Evolutionary conservation across 345 rosid species (phyloP).

Genomic region (Carallia pectinifolia): DNA sequence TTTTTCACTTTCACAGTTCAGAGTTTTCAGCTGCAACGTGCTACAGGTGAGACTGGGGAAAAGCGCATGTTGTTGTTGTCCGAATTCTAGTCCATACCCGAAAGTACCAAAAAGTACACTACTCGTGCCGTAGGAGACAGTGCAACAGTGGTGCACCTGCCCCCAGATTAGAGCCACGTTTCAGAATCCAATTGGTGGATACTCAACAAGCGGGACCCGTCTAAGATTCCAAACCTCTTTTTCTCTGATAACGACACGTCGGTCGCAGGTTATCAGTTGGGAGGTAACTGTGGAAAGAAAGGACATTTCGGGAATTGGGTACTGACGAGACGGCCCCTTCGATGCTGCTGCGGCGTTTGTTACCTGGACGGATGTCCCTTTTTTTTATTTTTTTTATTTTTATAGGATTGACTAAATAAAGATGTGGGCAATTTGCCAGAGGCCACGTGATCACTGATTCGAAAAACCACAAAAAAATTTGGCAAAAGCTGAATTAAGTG

Average conservation of each 20-base stretch:
- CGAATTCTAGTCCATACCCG: neutral
- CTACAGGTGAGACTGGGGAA: neutral
- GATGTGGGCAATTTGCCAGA: no score
- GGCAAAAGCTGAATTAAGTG: no score
- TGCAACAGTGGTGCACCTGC: neutral
- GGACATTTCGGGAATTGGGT: slow-evolving; percentile 15
- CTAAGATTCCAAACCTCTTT: slow-evolving; percentile 14
- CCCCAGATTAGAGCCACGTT: slow-evolving; percentile 11
- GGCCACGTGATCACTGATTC: no score
- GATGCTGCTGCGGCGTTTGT: no score
- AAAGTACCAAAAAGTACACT: slow-evolving; percentile 20
- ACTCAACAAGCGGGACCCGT: neutral
- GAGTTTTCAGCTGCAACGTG: neutral
- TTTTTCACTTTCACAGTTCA: no score
- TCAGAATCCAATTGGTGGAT: neutral
- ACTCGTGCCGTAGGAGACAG: neutral
- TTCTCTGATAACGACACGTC: slow-evolving; percentile 32
- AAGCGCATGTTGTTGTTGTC: neutral
- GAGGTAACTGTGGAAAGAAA: neutral
- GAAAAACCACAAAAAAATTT: no score
- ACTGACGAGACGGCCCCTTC: neutral
- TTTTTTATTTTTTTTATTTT: no score
- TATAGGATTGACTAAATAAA: no score
- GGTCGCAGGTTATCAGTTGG: slow-evolving; percentile 33
- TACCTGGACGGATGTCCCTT: no score